Evolutionary conservation across 345 rosid species (phyloP), one percentile per base, ranked within the genome.

Genomic region (Melaleuca quinquenervia): DNA sequence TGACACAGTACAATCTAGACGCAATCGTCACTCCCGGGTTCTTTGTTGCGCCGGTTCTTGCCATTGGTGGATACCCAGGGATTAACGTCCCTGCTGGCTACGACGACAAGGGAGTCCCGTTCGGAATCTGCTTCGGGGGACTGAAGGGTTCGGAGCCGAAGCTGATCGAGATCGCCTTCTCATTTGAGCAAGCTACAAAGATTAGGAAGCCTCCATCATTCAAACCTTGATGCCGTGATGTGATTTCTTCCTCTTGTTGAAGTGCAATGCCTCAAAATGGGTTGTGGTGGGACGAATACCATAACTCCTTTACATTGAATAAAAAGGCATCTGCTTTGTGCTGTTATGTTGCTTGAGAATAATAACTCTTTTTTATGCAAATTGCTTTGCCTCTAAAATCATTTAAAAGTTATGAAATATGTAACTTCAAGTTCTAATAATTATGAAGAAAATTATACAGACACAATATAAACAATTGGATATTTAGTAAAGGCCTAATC

Each of bases 21-120:
- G 96, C 95, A 10, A 36, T 95, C 82, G 89, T 92, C 86, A 85
- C 91, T 5, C 87, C 88, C 5, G 88, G 90, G 80, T 16, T 87
- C 6, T 52, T 48, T 36, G 29, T 85, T 58, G 74, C 85, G 22
- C 36, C 87, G 21, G 90, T 94, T 64, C 90, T 94, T 3, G 98
- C 97, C 29, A 93, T 92, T 24, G 98, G 97, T 50, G 95, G 97
- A 53, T 93, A 85, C 83, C 95, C 96, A 14, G 95, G 94, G 62
- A 94, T 95, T 49, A 94, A 32, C 62, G 98, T 95, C 8, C 97
- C 96, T 1, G 94, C 93, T 7, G 95, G 94, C 20, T 93, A 92
- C 83, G 92, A 90, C 36, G 32, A 74, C 5, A 50, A 82, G 16
- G 94, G 92, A 13, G 87, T 90, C 48, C 96, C 96, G 1, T 91